Evolutionary conservation across 345 rosid genomes (phyloP), one percentile per base, ranked within the genome.

Genomic region (Populus davidiana): DNA sequence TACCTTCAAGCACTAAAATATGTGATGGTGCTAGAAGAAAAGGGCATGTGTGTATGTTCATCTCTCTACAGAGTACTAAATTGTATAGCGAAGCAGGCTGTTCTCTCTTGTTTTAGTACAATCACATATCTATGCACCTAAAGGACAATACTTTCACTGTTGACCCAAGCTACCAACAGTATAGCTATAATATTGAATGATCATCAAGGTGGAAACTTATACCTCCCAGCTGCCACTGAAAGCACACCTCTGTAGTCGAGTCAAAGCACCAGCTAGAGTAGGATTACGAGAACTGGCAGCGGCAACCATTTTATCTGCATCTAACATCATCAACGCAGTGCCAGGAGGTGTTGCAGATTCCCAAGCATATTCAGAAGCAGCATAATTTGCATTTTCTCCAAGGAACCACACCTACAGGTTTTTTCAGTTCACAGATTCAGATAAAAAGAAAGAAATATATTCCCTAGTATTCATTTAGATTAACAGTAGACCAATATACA

Each of bases 161-260:
- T 43, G 59, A 67, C 16, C 63, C 44, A 78, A 33, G 31, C 70
- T 43, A 75, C 27, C 66, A 52, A 68, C 9, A 72, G 59, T 17
- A 47, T 69, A 59, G 41, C 29, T 41, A 16, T 21, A 59, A 78
- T 69, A 76, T 1, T 50, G 69, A 68, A 74, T 71, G 80, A 81
- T 71, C 47, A 73, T 52, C 18, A 12, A 23, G 63, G 59, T 69
- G 23, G 68, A 61, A 80, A 67, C n/a, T 75, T 64, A 72, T 92
- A 96, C 99, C 99, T 96, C 99, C 99, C 99, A 96, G 88, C 98
- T 93, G 82, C 99, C 98, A 82, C 97, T 92, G 83, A 96, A 94
- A 54, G 99, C 99, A 88, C 99, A 96, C 82, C 98, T 91, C 87
- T 96, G 99, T 78, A 96, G 93, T 70, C 98, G 92, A 85, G 98